Evolutionary conservation across 176 grass and related monocot species (phyloP).

Genomic region (Aegilops umbellulata): DNA sequence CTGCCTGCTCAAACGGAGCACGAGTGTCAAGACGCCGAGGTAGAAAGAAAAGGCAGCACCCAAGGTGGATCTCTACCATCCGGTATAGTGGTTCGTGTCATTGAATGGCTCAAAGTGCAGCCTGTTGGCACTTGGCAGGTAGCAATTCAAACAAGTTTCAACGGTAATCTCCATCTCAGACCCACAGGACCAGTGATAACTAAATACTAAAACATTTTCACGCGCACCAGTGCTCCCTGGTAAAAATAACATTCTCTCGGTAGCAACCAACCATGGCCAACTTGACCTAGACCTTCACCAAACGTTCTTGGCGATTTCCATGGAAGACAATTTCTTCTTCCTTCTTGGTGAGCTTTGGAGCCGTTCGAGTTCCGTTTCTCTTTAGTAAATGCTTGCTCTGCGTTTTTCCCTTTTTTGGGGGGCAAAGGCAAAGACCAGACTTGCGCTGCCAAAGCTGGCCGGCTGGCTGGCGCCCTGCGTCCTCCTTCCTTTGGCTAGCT

Average conservation of each 20-base stretch:
- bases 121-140: constrained; percentile 13
- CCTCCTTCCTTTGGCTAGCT: not conserved
- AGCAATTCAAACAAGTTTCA: constrained; percentile 38
- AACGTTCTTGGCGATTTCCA: not conserved
- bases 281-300: not conserved
- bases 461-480: not conserved
- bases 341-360: not conserved
- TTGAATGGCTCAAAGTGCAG: not conserved
- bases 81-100: not conserved
- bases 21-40: not conserved
- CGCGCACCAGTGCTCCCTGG: not conserved
- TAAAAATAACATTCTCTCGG: not conserved
- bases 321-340: not conserved
- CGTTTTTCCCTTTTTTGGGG: no score
- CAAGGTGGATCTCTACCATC: no score
- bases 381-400: not conserved
- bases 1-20: not conserved
- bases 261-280: not conserved
- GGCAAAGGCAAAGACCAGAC: no score
- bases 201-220: not conserved
- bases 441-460: constrained; percentile 29
- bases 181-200: not conserved
- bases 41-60: not conserved
- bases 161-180: constrained; percentile 19
- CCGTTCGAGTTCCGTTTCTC: not conserved